A percentile compares a stretch with the other conserved stretches of the same genome.
Evolutionary conservation across 2,329 filamentous ascomycete genomes (phyloP).

Genomic region (Periconia sp.): DNA sequence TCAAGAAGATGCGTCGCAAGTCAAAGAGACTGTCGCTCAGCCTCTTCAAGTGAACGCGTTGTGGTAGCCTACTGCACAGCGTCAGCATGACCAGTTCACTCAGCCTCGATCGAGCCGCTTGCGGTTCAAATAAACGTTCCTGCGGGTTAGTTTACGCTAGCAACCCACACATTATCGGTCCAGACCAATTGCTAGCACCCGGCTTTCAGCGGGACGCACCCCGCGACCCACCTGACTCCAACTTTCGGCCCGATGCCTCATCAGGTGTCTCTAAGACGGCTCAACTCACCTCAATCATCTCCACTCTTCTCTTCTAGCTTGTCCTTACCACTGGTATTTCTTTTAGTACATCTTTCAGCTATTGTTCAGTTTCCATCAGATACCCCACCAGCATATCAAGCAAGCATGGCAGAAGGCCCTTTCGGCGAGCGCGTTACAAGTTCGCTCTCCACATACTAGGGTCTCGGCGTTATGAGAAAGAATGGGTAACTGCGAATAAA

Average conservation of each 20-base stretch:
- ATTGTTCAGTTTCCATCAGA: conserved; percentile 2
- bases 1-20: conserved; percentile 42
- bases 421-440: neutral
- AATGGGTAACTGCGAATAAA: no score
- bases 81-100: conserved; percentile 16
- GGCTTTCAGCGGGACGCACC: conserved; percentile 4
- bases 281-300: conserved; percentile 8
- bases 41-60: conserved; percentile 41
- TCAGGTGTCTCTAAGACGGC: conserved; percentile 1
- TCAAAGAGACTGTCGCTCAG: conserved; percentile 44
- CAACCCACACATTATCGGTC: conserved; percentile 10
- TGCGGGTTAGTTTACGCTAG: conserved; percentile 7
- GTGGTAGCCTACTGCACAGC: conserved; percentile 1
- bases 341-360: neutral
- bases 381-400: conserved; percentile 2
- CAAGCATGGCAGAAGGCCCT: neutral
- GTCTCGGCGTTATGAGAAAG: no score
- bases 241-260: neutral
- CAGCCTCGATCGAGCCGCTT: conserved; percentile 20
- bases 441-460: neutral
- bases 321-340: conserved; percentile 17
- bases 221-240: neutral
- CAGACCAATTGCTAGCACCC: conserved; percentile 16
- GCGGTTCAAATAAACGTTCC: conserved; percentile 18
- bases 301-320: conserved; percentile 28